Evolutionary conservation across 1,139 yeast genomes (phyloP), one percentile per base, ranked within the genome.

Genomic region (Debaryomycetaceae sp.): DNA sequence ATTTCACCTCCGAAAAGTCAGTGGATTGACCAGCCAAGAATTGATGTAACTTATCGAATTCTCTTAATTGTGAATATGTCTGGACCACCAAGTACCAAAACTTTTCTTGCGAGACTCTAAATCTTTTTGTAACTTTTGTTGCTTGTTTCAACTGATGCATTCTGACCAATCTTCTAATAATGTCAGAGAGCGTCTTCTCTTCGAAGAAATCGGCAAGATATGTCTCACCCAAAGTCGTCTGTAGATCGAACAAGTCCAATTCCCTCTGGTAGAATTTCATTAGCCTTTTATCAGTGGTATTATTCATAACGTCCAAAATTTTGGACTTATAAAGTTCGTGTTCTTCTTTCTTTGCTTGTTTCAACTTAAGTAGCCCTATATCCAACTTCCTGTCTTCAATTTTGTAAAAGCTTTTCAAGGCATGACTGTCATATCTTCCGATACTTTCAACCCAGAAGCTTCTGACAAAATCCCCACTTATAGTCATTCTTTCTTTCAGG

Each of bases 111-210:
- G 83, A 66, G 1, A 91, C 64, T 43, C 80, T 81, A 59, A 87
- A 83, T 20, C 81, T 85, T 48, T 79, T 80, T 6, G 77, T 71
- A 3, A 88, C 57, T 47, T 77, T 78, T 1, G 65, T 58, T 0
- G 91, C 89, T 37, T 76, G 72, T 39, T 78, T 75, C 13, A 78
- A 60, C 57, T 87, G 96, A 40, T 80, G 73, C 60, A 83, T 69
- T 35, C 67, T 60, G 5, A 89, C 66, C 17, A 91, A 62, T 43
- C 72, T 69, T 2, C 62, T 60, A 6, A 91, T 54, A 0, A 95
- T 80, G 14, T 76, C 80, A 8, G 76, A 63, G 1, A 86, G 59
- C 0, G 95, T 78, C 36, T 73, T 62, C 17, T 58, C 62, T 2
- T 70, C 72, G n/a, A 64, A 68, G 54, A 85, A 83, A n/a, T 76